These are phyloP conservation scores for Larix kaempferi DNA, from an alignment of 75 land plant genomes.

Conservation along the genomic window DNA sequence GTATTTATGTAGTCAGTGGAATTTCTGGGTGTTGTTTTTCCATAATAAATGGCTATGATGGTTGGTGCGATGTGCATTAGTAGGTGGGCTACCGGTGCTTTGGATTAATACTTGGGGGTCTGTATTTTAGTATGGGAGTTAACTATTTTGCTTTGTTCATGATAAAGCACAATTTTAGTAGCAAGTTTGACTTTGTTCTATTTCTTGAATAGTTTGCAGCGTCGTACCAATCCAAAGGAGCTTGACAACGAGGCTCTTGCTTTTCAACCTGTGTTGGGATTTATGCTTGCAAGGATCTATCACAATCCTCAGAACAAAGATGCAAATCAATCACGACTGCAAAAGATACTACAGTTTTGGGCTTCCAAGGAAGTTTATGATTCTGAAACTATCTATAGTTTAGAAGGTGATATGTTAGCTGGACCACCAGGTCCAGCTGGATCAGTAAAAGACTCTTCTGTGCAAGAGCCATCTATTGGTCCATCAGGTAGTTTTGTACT, in stretches of 20 bases:
- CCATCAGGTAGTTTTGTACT: slow-evolving; percentile 9
- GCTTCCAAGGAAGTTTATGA: slow-evolving; percentile 94
- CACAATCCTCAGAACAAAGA: slow-evolving; percentile 83
- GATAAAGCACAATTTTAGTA: neutral
- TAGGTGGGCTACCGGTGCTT: neutral
- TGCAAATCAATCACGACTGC: slow-evolving; percentile 75
- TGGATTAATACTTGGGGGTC: neutral
- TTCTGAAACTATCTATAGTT: slow-evolving; percentile 57
- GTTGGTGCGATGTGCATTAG: neutral
- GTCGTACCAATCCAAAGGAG: slow-evolving; percentile 64
- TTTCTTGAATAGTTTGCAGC: slow-evolving; percentile 61
- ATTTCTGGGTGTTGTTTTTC: neutral
- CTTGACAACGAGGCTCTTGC: slow-evolving; percentile 95
- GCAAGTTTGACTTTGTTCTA: neutral
- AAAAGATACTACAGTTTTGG: slow-evolving; percentile 94
- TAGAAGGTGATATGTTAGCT: slow-evolving; percentile 86
- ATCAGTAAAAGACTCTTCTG: slow-evolving; percentile 3
- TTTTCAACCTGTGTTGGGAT: slow-evolving; percentile 83
- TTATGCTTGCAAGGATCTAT: slow-evolving; percentile 89
- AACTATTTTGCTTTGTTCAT: neutral
- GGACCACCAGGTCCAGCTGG: slow-evolving; percentile 44
- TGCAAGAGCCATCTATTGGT: slow-evolving; percentile 19
- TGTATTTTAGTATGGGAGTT: neutral
- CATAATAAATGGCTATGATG: neutral
- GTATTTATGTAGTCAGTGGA: no score